A percentile compares a stretch with the other conserved stretches of the same genome.
phyloP scores from a whole-genome alignment of 441 rosid species.

The Erodium chrysanthum region DNA sequence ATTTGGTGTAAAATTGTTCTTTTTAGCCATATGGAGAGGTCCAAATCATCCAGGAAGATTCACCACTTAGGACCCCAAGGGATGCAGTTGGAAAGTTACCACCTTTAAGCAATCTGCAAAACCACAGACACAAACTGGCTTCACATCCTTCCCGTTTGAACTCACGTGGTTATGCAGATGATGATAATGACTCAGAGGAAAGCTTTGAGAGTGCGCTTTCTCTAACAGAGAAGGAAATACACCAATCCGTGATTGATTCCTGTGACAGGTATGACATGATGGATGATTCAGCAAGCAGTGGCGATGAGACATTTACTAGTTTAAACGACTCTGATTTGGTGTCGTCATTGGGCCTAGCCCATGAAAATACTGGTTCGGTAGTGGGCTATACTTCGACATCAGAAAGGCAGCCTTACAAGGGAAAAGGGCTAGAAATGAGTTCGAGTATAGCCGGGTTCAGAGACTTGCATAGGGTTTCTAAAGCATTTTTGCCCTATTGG shows the following conservation, averaged over 20 bases:
- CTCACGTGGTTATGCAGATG: constrained; percentile 27
- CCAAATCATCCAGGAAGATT: constrained; percentile 73
- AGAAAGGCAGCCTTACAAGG: constrained; percentile 23
- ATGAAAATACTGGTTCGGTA: constrained; percentile 23
- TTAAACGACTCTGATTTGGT: constrained; percentile 15
- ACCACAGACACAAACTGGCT: constrained; percentile 22
- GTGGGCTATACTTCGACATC: constrained; percentile 24
- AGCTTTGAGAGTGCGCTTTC: constrained; percentile 81
- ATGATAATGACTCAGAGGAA: constrained; percentile 50
- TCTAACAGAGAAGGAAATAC: constrained; percentile 47
- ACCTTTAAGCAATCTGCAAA: constrained; percentile 33
- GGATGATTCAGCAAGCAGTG: constrained; percentile 23
- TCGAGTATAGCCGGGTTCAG: constrained; percentile 26
- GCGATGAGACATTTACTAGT: constrained; percentile 25
- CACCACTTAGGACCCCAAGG: constrained; percentile 61
- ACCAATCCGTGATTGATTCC: constrained; percentile 45
- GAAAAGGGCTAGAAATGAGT: constrained; percentile 25
- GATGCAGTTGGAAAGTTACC: constrained; percentile 58
- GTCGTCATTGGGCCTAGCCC: constrained; percentile 22
- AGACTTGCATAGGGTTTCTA: constrained; percentile 38
- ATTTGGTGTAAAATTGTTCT: constrained; percentile 17
- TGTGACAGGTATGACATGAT: constrained; percentile 21
- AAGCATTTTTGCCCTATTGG: constrained; percentile 85
- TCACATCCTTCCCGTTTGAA: constrained; percentile 24
- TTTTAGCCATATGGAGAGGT: constrained; percentile 73